Base-by-base conservation (phyloP, 306 rosid species). In the Prosopis cineraria region DNA sequence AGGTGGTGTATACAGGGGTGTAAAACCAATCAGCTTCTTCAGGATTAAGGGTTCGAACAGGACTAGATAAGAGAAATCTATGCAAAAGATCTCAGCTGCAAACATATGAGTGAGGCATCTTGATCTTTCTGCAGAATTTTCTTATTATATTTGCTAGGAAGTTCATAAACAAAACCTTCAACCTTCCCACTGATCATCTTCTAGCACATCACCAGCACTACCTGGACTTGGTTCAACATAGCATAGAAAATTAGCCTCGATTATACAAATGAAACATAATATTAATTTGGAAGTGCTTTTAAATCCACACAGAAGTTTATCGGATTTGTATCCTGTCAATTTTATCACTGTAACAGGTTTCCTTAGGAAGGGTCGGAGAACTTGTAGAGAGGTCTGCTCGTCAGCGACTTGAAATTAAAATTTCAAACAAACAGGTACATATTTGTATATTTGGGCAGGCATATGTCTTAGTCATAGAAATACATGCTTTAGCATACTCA, bases 21-120 rank as follows among this genome's bases (percentile, higher is more conserved):
- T 92, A 95, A 85, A 95, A 95, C 98, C 98, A 95, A 84, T 95
- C 98, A 60, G 98, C 98, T 80, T 95, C 98, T 84, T 91, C 91
- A 4, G 98, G 98, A 81, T 91, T 92, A 80, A 95, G 97, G 77
- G 98, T 92, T 72, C 98, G 84, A 67, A 95, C 98, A 55, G 98
- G 89, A 64, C 98, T 95, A 39, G 98, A 89, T 68, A 95, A 77
- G 73, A 95, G 93, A 86, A 95, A 95, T 37, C 96, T 91, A 70
- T 95, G 98, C 98, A 95, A 79, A 84, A 95, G 80, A 95, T 95
- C 89, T 95, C 98, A 39, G 98, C 98, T 25, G 98, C 98, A 80
- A 95, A 95, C 98, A 95, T 92, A 80, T 95, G 98, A 68, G 84
- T 87, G 55, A 95, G 98, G 74, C 98, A 95, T 86, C 98, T 88